phyloP scores from a whole-genome alignment of 2,329 filamentous ascomycete genomes.

The Leptographium wingfieldii region DNA sequence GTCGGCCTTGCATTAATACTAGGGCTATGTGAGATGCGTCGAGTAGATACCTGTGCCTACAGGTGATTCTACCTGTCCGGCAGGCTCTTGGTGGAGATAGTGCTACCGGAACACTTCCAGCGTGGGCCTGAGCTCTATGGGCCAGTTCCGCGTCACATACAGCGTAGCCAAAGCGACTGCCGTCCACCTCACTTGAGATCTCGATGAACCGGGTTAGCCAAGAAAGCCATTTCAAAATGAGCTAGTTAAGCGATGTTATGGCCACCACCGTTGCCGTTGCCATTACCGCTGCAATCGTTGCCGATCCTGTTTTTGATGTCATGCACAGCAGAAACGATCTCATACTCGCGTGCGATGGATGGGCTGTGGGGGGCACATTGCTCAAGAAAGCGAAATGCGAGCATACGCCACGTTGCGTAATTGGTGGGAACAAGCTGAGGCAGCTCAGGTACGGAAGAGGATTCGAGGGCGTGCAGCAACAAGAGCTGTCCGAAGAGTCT shows the following conservation, averaged over 20 bases:
- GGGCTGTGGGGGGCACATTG: constrained; percentile 9
- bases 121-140: no score
- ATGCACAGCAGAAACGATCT: constrained; percentile 15
- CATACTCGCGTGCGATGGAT: constrained; percentile 9
- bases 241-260: background rate
- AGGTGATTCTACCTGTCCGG: no score
- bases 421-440: constrained; percentile 6
- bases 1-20: no score
- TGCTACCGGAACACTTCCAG: no score
- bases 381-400: constrained; percentile 8
- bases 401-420: constrained; percentile 6
- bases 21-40: no score
- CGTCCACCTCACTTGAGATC: no score
- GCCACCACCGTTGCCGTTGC: background rate
- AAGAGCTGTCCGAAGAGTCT: constrained; percentile 12
- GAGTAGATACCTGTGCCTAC: no score
- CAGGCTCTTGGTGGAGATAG: no score
- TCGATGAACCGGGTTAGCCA: no score
- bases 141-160: no score
- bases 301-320: background rate
- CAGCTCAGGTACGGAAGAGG: background rate
- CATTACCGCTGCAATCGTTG: background rate
- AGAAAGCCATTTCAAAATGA: no score
- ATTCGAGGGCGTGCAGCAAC: constrained; percentile 9
- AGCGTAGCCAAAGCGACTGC: no score